Evolutionary conservation across 495 filamentous ascomycete species (phyloP), one percentile per base, ranked within the genome.

Genomic region (Tuber indicum): DNA sequence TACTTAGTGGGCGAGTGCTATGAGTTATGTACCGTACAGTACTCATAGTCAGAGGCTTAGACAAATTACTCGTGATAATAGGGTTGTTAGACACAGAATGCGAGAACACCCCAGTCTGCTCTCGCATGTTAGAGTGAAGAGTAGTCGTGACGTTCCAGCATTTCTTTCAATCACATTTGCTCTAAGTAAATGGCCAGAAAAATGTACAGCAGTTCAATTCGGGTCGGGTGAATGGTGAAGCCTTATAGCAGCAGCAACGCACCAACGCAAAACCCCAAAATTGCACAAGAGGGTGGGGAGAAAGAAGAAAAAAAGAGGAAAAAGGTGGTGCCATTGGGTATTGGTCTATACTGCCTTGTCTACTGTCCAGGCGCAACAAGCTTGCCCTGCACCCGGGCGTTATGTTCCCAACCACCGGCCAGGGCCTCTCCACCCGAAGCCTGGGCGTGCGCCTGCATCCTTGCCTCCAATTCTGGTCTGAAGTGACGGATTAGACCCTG

Each of bases 401-500:
- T 87, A 75, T 92, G 92, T 79, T 88, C 86, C 96, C 94, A 98
- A 62, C 96, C 96, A 83, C 96, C 96, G 66, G 93, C 94, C 82
- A 93, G 86, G 71, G 92, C 89, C 79, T 88, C 85, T 72, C 90
- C 91, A 75, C 92, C 92, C 75, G 87, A 84, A 85, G 89, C 85
- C 84, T 92, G 86, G 69, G 91, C 87, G 84, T 91, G 93, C 73
- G 91, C 89, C 84, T 89, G 87, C 86, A 98, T 95, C 78, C 94
- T 88, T 43, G 91, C 91, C 88, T 98, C 94, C 74, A 99, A 86
- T 85, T 99, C 95, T 45, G 94, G 96, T 79, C 96, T 88, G 88
- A 99, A 99, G 86, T 99, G 96, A 79, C 96, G 91, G 86, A 99
- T 98, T 78, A 99, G 88, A 84, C 96, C 96, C 87, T 99, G 96